Conservation (phyloP, 2,329 filamentous ascomycete species). For the Truncatella angustata region DNA sequence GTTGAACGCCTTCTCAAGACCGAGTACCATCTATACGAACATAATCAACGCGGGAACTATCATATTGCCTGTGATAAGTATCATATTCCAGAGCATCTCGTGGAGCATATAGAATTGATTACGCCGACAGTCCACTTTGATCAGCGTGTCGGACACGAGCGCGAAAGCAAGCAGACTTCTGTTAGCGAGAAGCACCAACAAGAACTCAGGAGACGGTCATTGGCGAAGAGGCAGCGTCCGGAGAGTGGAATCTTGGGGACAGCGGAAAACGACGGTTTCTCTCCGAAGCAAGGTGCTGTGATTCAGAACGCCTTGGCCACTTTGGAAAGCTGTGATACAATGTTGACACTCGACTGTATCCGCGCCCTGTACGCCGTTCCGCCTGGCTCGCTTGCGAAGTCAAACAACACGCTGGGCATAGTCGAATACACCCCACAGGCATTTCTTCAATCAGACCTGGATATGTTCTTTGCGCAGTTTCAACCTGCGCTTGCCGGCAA, state of each 20-base stretch:
- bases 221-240: slow-evolving; percentile 17
- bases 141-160: slow-evolving; percentile 47
- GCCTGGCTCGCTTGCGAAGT: slow-evolving; percentile 21
- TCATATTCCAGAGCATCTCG: slow-evolving; percentile 35
- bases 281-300: slow-evolving; percentile 29
- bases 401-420: slow-evolving; percentile 50
- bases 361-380: slow-evolving; percentile 46
- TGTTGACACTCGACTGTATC: slow-evolving; percentile 58
- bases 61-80: slow-evolving; percentile 43
- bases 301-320: slow-evolving; percentile 29
- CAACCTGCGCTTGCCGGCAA: slow-evolving; percentile 37
- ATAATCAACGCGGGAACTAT: slow-evolving; percentile 29
- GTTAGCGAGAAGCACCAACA: slow-evolving; percentile 20
- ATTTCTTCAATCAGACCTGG: slow-evolving; percentile 48
- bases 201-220: slow-evolving; percentile 24
- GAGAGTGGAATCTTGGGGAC: slow-evolving; percentile 26
- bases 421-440: slow-evolving; percentile 55
- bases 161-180: slow-evolving; percentile 19
- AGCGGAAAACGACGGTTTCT: slow-evolving; percentile 16
- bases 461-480: slow-evolving; percentile 47
- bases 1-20: slow-evolving; percentile 52
- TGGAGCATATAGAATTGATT: slow-evolving; percentile 39
- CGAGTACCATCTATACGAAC: slow-evolving; percentile 50
- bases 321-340: slow-evolving; percentile 44
- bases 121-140: slow-evolving; percentile 39